phyloP scores from a whole-genome alignment of 2,329 filamentous ascomycete species.

The Pseudopithomyces chartarum region DNA sequence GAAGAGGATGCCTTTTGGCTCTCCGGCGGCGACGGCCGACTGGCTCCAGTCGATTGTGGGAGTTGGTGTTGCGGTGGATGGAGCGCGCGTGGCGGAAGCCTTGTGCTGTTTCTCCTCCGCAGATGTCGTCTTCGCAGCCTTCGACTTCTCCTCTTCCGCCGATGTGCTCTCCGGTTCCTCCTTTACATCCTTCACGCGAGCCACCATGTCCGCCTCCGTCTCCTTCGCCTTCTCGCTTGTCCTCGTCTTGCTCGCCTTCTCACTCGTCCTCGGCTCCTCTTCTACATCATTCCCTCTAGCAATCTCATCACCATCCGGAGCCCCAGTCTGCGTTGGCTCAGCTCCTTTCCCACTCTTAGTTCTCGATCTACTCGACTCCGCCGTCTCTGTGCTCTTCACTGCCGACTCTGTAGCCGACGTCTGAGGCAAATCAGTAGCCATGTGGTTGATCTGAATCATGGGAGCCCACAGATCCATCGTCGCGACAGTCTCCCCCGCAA shows the following conservation, averaged over 20 bases:
- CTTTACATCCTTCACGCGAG: background rate
- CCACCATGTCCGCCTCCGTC: background rate
- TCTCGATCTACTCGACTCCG: background rate
- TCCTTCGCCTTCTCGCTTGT: background rate
- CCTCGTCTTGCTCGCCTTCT: background rate
- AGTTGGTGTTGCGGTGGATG: background rate
- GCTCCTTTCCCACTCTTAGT: background rate
- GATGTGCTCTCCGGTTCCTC: background rate
- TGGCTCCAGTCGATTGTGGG: background rate
- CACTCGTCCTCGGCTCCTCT: background rate
- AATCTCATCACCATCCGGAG: background rate
- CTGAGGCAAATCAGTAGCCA: constrained; percentile 16
- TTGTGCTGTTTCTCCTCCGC: background rate
- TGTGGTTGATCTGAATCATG: constrained; percentile 24
- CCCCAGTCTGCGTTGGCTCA: background rate
- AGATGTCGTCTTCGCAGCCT: constrained; percentile 1
- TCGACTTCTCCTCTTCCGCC: background rate
- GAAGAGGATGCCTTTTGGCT: background rate
- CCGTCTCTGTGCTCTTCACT: background rate
- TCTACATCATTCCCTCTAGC: background rate
- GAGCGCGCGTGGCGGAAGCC: background rate
- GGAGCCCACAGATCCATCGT: constrained; percentile 22
- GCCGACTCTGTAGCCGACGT: background rate
- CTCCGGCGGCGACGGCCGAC: background rate
- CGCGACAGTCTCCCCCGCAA: constrained; percentile 5